These are phyloP conservation scores for Blattamonas nauphoetae DNA, from an alignment of 78 protist species.

Conservation along the genomic window DNA sequence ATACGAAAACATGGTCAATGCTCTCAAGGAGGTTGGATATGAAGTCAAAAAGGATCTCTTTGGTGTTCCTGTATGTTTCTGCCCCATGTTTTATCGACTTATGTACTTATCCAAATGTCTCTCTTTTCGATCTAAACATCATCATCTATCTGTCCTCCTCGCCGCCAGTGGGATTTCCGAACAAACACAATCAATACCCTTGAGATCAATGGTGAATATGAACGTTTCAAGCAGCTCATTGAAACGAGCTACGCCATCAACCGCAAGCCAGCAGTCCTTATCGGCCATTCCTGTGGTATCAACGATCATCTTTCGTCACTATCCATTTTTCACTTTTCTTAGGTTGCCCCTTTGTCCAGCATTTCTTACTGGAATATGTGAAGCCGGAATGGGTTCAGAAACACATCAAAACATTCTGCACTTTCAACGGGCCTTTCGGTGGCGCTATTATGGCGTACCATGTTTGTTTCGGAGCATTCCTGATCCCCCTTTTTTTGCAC, in stretches of 20 bases:
- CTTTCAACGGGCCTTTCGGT: background rate
- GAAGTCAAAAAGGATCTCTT: background rate
- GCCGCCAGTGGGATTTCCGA: background rate
- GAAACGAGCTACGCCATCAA: background rate
- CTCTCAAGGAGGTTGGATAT: background rate
- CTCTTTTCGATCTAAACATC: background rate
- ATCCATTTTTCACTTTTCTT: background rate
- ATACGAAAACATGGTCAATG: background rate
- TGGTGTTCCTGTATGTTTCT: background rate
- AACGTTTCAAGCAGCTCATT: background rate
- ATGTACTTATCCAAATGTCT: background rate
- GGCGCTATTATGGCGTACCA: background rate
- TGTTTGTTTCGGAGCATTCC: no score
- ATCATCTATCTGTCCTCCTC: no score
- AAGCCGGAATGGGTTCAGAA: background rate
- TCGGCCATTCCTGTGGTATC: background rate
- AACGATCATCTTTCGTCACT: background rate
- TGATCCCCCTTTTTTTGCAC: no score
- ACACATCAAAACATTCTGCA: background rate
- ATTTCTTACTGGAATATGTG: background rate
- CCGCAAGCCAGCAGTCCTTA: background rate
- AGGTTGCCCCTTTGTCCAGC: background rate
- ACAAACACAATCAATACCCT: background rate
- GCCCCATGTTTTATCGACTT: background rate
- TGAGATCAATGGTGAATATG: background rate